Base-by-base conservation (phyloP, 108 stramenopile species). In the Nitzschia palea region DNA sequence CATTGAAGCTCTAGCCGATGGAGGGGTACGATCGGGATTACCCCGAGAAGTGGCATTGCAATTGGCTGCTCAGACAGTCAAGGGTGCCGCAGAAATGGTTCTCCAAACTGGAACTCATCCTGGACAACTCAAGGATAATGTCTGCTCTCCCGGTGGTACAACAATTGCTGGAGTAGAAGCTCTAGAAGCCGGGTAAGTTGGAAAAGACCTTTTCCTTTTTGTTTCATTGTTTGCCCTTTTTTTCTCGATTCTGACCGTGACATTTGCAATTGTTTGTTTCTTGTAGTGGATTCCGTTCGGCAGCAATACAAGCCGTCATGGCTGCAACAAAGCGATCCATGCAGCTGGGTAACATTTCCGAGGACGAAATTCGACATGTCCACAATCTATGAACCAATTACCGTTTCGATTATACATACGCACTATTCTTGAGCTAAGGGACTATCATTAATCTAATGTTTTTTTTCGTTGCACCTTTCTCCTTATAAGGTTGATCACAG, bases 1-100 rank as follows among this genome's bases (percentile, higher is more conserved):
- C 56, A 96, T 98, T 76, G 97, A 98, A 71, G 97, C 97, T 0
- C 66, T 98, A 36, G 89, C 91, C n/a, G 97, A 98, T 77, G 97
- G 96, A 28, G 97, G 95, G 10, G 97, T 98, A 15, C 83, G 91
- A 28, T 81, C 92, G 2, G 97, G 97, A 27, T 76, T 98, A 50
- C 89, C 96, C 2, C 71, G 97, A 26, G 78, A 74, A 23, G 83
- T 93, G 14, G 96, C 96, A 0, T 73, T 93, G 31, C 68, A 90
- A 72, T 81, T 98, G 15, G 96, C 97, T 1, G 96, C 96, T 12
- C 96, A 97, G 70, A 97, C 94, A 0, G 96, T 97, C 25, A 95
- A 94, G 73, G 97, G 97, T 28, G 97, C 97, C 15, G 97, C 97
- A 0, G 88, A 90, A 56, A 97, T 98, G 96, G 95, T 96, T 17